Conservation (phyloP, 164 flowering plant genomes). For the Magnolia officinalis region DNA sequence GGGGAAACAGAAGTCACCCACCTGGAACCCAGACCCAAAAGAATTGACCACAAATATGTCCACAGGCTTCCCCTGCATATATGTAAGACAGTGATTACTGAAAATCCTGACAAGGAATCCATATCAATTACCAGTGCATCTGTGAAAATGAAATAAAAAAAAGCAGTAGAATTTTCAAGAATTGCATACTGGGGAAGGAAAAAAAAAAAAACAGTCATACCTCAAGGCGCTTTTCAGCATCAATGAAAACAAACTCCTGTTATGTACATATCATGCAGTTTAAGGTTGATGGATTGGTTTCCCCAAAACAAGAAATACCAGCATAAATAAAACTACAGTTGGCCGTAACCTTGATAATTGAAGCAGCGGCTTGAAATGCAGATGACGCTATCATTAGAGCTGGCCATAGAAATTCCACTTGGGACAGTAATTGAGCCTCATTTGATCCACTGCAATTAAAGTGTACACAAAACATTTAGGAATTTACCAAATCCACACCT, state of each 20-base stretch:
- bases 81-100: neutral
- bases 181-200: neutral
- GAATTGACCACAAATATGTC: slow-evolving; percentile 42
- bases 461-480: slow-evolving; percentile 10
- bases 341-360: slow-evolving; percentile 68
- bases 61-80: slow-evolving; percentile 29
- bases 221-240: slow-evolving; percentile 31
- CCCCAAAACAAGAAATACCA: neutral
- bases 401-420: slow-evolving; percentile 72
- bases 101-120: neutral
- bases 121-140: neutral
- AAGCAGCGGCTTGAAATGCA: slow-evolving; percentile 87
- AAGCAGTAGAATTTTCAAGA: neutral
- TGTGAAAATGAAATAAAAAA: neutral
- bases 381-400: slow-evolving; percentile 69
- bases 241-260: slow-evolving; percentile 41
- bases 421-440: slow-evolving; percentile 50
- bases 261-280: neutral
- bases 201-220: slow-evolving; percentile 14
- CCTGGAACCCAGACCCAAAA: slow-evolving; percentile 44
- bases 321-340: neutral
- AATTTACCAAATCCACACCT: neutral
- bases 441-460: slow-evolving; percentile 56
- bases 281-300: slow-evolving; percentile 6
- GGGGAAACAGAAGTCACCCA: neutral